A percentile compares a stretch with the other conserved stretches of the same genome.
phyloP scores from a whole-genome alignment of 305 asterid genomes.

The Salvia sclarea region DNA sequence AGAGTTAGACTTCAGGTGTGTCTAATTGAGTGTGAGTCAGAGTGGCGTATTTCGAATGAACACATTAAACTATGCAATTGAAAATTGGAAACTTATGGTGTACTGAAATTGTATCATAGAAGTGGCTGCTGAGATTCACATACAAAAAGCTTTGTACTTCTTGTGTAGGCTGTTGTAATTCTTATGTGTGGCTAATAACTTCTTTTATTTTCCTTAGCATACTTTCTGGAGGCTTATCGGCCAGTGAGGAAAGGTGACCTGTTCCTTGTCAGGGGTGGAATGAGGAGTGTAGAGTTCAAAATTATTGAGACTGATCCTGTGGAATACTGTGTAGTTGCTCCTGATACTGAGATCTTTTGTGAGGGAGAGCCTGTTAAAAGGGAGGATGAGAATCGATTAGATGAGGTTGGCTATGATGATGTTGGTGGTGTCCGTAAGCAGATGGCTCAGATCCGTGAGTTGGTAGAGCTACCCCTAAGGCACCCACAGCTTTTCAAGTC shows the following conservation, averaged over 20 bases:
- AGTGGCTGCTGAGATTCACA: not conserved
- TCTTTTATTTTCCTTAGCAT: slow-evolving; percentile 44
- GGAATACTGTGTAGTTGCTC: slow-evolving; percentile 65
- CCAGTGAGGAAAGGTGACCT: slow-evolving; percentile 74
- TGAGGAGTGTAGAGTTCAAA: slow-evolving; percentile 63
- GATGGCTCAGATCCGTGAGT: slow-evolving; percentile 68
- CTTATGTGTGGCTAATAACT: slow-evolving; percentile 22
- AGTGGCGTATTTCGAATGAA: not conserved
- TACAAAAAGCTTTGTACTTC: not conserved
- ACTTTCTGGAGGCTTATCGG: slow-evolving; percentile 66
- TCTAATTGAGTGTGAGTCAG: not conserved
- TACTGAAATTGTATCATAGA: not conserved
- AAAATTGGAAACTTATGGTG: not conserved
- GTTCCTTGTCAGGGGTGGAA: slow-evolving; percentile 65
- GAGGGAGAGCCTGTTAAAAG: slow-evolving; percentile 62
- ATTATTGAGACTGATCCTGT: slow-evolving; percentile 55
- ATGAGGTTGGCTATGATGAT: slow-evolving; percentile 63
- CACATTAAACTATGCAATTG: not conserved
- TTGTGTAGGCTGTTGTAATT: not conserved
- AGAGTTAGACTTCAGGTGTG: not conserved
- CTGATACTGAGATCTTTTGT: slow-evolving; percentile 62
- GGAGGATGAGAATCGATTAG: slow-evolving; percentile 58
- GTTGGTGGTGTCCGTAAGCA: slow-evolving; percentile 64
- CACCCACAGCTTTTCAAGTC: slow-evolving; percentile 94
- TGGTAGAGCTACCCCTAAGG: slow-evolving; percentile 65